These are phyloP conservation scores for Phragmites australis DNA, from an alignment of 176 grass and related monocot species.

Conservation along the genomic window DNA sequence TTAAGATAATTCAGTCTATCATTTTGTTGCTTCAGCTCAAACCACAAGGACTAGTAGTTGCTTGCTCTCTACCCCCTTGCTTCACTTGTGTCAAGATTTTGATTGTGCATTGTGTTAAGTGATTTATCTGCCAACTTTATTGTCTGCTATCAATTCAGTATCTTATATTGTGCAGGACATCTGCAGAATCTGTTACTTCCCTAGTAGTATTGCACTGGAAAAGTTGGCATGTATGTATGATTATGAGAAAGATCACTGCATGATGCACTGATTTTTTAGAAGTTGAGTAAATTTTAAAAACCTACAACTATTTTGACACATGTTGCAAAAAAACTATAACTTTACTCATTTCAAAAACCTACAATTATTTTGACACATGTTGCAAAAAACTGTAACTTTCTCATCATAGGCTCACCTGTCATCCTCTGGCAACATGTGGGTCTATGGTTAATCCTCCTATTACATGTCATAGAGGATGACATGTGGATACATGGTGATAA, in stretches of 20 bases:
- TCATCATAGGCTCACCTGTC: too few relatives aligned
- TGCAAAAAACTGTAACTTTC: too few relatives aligned
- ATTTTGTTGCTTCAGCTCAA: neutral
- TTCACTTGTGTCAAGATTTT: neutral
- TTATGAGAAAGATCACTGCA: neutral
- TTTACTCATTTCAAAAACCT: too few relatives aligned
- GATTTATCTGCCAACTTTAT: neutral
- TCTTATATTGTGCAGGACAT: neutral
- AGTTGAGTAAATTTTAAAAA: too few relatives aligned
- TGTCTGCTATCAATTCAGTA: neutral
- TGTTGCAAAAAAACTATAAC: too few relatives aligned
- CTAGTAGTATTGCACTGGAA: neutral
- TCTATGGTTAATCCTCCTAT: too few relatives aligned
- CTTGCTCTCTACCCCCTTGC: neutral
- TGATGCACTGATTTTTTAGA: neutral
- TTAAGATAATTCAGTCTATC: neutral
- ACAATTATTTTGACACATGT: too few relatives aligned
- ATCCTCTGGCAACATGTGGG: too few relatives aligned
- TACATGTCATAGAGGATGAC: too few relatives aligned
- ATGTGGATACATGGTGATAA: too few relatives aligned
- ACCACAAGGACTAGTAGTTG: constrained; percentile 5
- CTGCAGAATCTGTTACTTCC: neutral
- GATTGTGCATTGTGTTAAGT: neutral
- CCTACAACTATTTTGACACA: too few relatives aligned
- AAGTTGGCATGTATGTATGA: neutral